A percentile compares a stretch with the other conserved stretches of the same genome.
phyloP scores from a whole-genome alignment of 179 eudicot genomes.

The Corrigiola litoralis region DNA sequence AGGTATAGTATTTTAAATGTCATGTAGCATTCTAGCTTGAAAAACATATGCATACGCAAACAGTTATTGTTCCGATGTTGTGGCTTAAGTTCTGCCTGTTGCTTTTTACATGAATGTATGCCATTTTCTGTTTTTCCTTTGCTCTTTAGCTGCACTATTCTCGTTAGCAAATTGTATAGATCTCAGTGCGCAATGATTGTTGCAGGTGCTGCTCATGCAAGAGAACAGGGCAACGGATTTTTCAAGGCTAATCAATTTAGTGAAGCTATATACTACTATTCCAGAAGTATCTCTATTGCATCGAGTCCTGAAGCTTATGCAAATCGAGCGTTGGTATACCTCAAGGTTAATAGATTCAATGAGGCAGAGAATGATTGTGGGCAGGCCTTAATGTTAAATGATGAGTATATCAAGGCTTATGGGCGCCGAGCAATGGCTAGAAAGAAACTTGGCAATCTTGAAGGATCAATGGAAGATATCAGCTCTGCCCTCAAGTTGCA shows the following conservation, averaged over 20 bases:
- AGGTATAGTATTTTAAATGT: too few species aligned
- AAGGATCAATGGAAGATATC: neutral
- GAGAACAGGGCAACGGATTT: neutral
- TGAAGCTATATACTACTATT: neutral
- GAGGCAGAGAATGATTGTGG: neutral
- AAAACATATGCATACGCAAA: too few species aligned
- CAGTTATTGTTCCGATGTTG: too few species aligned
- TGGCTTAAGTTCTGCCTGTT: too few species aligned
- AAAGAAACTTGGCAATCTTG: neutral
- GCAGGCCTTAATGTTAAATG: neutral
- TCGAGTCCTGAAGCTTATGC: neutral
- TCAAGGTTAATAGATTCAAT: too few species aligned
- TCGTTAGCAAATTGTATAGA: neutral
- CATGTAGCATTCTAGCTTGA: too few species aligned
- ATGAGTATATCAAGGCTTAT: neutral
- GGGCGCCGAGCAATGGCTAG: neutral
- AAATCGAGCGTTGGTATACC: neutral
- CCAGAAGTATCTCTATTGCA: neutral
- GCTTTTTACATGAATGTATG: too few species aligned
- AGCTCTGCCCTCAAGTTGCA: neutral
- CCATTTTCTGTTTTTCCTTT: too few species aligned
- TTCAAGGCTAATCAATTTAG: too few species aligned
- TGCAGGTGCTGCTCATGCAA: neutral
- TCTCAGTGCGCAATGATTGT: neutral
- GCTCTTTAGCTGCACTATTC: too few species aligned